phyloP scores from a whole-genome alignment of 129 eudicot species.

The Helichrysum umbraculigerum region DNA sequence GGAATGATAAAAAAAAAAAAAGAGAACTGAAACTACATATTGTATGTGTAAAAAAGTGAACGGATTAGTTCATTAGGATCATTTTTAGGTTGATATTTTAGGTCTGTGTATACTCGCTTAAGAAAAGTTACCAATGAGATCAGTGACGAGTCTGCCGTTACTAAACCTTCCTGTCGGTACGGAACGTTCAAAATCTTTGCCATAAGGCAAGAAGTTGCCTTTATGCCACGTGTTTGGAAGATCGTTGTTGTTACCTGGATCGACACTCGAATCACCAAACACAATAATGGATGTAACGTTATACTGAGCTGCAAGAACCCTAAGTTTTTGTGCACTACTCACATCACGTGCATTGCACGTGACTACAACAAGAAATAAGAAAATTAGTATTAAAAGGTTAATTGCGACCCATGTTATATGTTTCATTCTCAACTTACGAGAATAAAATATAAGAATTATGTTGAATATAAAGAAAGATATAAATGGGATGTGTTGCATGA shows the following conservation, averaged over 20 bases:
- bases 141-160: constrained; percentile 74
- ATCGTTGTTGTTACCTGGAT: constrained; percentile 77
- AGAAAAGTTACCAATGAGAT: constrained; percentile 54
- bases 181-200: constrained; percentile 47
- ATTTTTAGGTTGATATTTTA: no score
- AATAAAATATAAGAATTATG: background rate
- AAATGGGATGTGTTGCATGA: constrained; percentile 13
- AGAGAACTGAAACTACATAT: no score
- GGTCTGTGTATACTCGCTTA: background rate
- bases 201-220: constrained; percentile 73
- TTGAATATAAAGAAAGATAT: background rate
- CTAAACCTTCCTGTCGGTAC: constrained; percentile 68
- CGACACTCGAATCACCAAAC: constrained; percentile 78
- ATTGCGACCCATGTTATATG: constrained; percentile 13
- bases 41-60: background rate
- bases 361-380: constrained; percentile 17
- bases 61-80: background rate
- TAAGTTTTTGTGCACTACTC: constrained; percentile 23
- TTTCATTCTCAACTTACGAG: constrained; percentile 28
- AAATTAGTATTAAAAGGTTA: constrained; percentile 22
- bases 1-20: no score
- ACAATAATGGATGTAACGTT: constrained; percentile 54
- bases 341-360: constrained; percentile 30
- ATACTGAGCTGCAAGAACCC: constrained; percentile 41
- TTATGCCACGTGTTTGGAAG: constrained; percentile 38